Base-by-base conservation (phyloP, 1,284 basidiomycete species). In the Chondrostereum purpureum region DNA sequence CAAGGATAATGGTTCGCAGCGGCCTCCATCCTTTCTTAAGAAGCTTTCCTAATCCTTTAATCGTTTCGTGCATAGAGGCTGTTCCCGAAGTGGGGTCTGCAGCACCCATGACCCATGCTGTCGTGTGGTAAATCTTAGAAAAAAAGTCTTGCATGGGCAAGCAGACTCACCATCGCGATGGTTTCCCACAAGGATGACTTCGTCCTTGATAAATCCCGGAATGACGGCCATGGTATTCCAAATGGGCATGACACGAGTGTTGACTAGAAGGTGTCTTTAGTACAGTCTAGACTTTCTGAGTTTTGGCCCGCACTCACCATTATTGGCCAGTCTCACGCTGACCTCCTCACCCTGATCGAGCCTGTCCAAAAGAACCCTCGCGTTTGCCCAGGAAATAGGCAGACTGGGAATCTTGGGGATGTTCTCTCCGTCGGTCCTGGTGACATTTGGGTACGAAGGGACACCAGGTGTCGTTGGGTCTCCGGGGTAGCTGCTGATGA, bases 221-320 rank as follows among this genome's bases (percentile, higher is more conserved):
- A 98, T 90, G 31, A 85, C 76, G 3, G 83, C 90, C 80, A 92
- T 87, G 0, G 80, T 78, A 65, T 92, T 88, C 80, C 80, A 79
- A 42, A 82, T 79, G 5, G 78, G 78, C 17, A 69, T 85, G 17
- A 88, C 72, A 51, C 74, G 73, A 23, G 71, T 75, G 53, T 86
- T 74, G 23, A 90, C 81, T 69, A 51, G 47, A 38, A 11, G n/a
- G n/a, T n/a, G n/a, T n/a, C n/a, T n/a, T n/a, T n/a, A n/a, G n/a
- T n/a, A n/a, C n/a, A n/a, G n/a, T n/a, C n/a, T n/a, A n/a, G n/a
- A n/a, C n/a, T n/a, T n/a, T n/a, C n/a, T n/a, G n/a, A n/a, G n/a
- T n/a, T n/a, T n/a, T n/a, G n/a, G n/a, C n/a, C n/a, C 12, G 14
- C 11, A 43, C 63, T 34, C 40, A 71, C 78, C 78, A 50, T 75